Evolutionary conservation across 2,329 filamentous ascomycete genomes (phyloP).

Genomic region (Aaosphaeria pasadenensis): DNA sequence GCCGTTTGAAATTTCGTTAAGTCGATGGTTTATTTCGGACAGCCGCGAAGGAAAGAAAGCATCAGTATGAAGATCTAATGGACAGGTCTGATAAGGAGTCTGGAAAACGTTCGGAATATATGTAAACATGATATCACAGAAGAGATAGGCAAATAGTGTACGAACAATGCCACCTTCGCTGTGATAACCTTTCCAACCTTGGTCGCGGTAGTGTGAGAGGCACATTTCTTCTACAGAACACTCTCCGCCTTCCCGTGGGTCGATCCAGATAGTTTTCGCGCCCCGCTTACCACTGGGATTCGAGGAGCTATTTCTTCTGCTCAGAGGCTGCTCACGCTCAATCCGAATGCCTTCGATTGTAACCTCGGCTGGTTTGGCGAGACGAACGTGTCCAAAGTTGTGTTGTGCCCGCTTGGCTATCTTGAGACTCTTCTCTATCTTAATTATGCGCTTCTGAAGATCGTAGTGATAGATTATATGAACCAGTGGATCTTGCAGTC

Average conservation of each 20-base stretch:
- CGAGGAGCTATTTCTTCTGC: constrained; percentile 24
- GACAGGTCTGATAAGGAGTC: constrained; percentile 90
- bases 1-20: constrained; percentile 86
- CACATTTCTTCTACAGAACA: constrained; percentile 95
- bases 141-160: constrained; percentile 80
- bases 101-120: constrained; percentile 98
- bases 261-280: constrained; percentile 83
- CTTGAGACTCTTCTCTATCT: constrained; percentile 81
- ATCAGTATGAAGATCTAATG: constrained; percentile 88
- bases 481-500: constrained; percentile 81
- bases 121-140: constrained; percentile 88
- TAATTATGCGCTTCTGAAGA: constrained; percentile 87
- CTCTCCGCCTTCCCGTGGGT: constrained; percentile 68
- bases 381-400: constrained; percentile 81
- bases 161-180: constrained; percentile 86
- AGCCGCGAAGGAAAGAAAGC: constrained; percentile 84
- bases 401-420: constrained; percentile 85
- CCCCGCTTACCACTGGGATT: constrained; percentile 43
- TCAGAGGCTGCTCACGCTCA: constrained; percentile 53
- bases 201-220: constrained; percentile 74
- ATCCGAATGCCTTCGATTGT: constrained; percentile 75
- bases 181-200: constrained; percentile 94
- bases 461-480: constrained; percentile 94
- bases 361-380: constrained; percentile 73
- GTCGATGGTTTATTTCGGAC: constrained; percentile 82